Evolutionary conservation across 225 moss, liverwort and hornwort species (phyloP), one percentile per base, ranked within the genome.

Genomic region (Ulota crispa): DNA sequence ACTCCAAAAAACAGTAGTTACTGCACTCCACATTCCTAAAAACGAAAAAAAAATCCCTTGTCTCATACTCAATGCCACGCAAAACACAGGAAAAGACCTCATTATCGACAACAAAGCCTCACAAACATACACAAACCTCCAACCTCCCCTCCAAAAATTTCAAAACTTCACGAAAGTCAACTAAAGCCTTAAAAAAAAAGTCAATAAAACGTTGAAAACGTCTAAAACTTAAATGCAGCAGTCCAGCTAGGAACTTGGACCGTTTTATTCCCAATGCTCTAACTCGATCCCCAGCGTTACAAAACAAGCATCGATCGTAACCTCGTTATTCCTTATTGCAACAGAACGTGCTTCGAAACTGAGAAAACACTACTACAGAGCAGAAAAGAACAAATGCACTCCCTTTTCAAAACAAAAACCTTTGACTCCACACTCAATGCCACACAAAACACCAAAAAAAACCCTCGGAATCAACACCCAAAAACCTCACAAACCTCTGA

Each of bases 391-490:
- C 13, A 72, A 45, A 63, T 3, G 23, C 21, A 70, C 10, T 14
- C 52, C 62, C 63, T 30, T 34, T 53, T 67, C 78, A 21, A 65
- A 34, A n/a, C 9, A 7, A 72, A 39, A 66, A 31, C 56, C 76
- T 66, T 56, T 6, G 76, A 56, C 55, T 54, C 10, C 23, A n/a
- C 56, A 72, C 65, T 39, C 53, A 82, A 70, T 30, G 77, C 62
- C 82, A 34, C 43, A 72, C 13, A 54, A 34, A 64, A 14, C 64
- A 62, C 24, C 24, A 1, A 13, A 43, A 42, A 18, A 50, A 50
- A 78, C 19, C 72, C 56, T 65, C 45, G 4, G 19, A 20, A 16
- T 59, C 32, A 4, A 63, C 63, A 59, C 26, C 20, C n/a, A 45
- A 70, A 39, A 76, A 76, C 76, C 60, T 55, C 77, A 50, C 37